A percentile compares a stretch with the other conserved stretches of the same genome.
Conservation (phyloP, 2,329 filamentous ascomycete species). For the Apiospora koreana region DNA sequence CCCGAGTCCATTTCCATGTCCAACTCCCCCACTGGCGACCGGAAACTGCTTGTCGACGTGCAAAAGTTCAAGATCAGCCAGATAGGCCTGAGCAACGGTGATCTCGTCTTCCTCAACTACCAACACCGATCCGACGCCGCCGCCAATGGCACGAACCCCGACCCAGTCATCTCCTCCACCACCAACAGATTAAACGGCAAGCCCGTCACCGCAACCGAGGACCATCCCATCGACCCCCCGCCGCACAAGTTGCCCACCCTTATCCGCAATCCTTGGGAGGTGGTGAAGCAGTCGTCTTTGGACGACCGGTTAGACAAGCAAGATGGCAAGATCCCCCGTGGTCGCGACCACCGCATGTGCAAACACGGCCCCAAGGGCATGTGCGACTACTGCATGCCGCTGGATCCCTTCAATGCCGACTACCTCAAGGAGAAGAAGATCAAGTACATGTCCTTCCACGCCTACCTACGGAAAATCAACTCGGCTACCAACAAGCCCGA, state of each 20-base stretch:
- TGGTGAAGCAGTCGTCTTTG: conserved; percentile 81
- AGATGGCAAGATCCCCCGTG: conserved; percentile 64
- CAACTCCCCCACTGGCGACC: conserved; percentile 60
- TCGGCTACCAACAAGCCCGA: conserved; percentile 95
- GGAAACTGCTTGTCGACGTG: conserved; percentile 60
- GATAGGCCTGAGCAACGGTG: conserved; percentile 73
- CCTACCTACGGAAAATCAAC: conserved; percentile 92
- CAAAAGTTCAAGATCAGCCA: conserved; percentile 55
- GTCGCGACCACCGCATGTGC: conserved; percentile 61
- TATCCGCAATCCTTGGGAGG: conserved; percentile 91
- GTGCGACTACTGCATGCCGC: conserved; percentile 98
- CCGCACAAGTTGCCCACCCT: conserved; percentile 56
- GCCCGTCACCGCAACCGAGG: conserved; percentile 68
- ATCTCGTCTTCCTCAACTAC: conserved; percentile 87
- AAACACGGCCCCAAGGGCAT: conserved; percentile 95
- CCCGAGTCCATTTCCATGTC: conserved; percentile 61
- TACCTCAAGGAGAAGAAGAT: conserved; percentile 96
- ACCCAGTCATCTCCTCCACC: conserved; percentile 39
- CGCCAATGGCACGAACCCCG: conserved; percentile 40
- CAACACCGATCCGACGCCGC: conserved; percentile 53
- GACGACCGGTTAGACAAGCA: conserved; percentile 85
- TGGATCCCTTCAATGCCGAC: conserved; percentile 88
- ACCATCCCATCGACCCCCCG: conserved; percentile 62
- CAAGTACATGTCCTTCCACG: conserved; percentile 97
- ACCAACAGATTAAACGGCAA: conserved; percentile 78